Evolutionary conservation across 257 asterid species (phyloP).

Genomic region (Gardenia jasminoides): DNA sequence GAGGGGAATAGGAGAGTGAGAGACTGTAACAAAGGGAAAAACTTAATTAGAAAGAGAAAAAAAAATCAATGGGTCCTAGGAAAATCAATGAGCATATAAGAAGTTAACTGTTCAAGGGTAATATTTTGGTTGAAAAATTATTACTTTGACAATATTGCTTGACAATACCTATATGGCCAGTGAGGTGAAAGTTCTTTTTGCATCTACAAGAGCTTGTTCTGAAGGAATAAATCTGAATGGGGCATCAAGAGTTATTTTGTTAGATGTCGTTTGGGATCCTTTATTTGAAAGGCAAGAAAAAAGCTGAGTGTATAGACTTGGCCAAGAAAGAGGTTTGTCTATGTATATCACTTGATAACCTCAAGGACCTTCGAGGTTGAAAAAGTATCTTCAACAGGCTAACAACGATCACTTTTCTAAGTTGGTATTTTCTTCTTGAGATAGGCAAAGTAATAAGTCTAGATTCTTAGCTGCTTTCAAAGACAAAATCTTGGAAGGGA

Average conservation of each 20-base stretch:
- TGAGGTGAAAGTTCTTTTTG: slow-evolving; percentile 60
- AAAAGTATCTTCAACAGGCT: slow-evolving; percentile 40
- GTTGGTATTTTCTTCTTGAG: slow-evolving; percentile 41
- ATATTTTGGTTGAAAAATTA: too few species aligned
- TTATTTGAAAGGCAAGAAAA: slow-evolving; percentile 72
- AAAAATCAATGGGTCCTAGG: too few species aligned
- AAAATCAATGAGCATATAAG: too few species aligned
- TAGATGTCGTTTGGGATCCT: slow-evolving; percentile 83
- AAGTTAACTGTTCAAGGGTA: too few species aligned
- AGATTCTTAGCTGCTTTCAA: slow-evolving; percentile 20
- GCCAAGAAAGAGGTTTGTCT: slow-evolving; percentile 62
- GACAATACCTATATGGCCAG: neutral
- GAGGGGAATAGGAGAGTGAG: too few species aligned
- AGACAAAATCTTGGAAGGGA: slow-evolving; percentile 53
- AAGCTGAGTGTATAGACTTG: slow-evolving; percentile 73
- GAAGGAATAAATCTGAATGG: slow-evolving; percentile 84
- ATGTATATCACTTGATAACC: slow-evolving; percentile 60
- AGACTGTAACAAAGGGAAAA: too few species aligned
- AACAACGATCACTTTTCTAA: slow-evolving; percentile 50
- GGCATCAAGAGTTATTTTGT: slow-evolving; percentile 77
- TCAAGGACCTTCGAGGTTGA: slow-evolving; percentile 43
- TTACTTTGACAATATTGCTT: too few species aligned
- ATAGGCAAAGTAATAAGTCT: neutral
- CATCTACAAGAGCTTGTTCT: slow-evolving; percentile 67
- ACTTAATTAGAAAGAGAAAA: too few species aligned